Conservation (phyloP, 495 filamentous ascomycete species). For the Terfezia boudieri region DNA sequence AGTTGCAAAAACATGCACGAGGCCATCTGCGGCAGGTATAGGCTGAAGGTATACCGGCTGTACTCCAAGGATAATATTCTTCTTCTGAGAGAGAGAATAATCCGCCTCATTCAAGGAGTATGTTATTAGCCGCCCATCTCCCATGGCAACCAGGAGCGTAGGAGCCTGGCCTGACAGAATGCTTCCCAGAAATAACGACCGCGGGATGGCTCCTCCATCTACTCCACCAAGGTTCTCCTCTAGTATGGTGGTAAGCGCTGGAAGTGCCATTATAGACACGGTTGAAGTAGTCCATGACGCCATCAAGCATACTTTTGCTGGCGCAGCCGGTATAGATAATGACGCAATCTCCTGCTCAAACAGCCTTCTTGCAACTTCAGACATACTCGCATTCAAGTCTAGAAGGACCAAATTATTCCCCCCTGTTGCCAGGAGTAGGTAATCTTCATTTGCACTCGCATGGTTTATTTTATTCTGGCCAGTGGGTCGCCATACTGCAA, state of each 20-base stretch:
- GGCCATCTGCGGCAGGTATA: constrained; percentile 35
- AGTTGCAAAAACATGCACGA: constrained; percentile 74
- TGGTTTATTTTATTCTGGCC: constrained; percentile 43
- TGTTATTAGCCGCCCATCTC: constrained; percentile 76
- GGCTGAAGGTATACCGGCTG: constrained; percentile 59
- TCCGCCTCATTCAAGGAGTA: constrained; percentile 44
- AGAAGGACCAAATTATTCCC: constrained; percentile 46
- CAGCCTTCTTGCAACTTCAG: constrained; percentile 33
- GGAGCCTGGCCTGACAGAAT: constrained; percentile 35
- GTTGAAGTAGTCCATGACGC: constrained; percentile 66
- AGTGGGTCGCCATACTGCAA: constrained; percentile 44
- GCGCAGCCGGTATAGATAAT: constrained; percentile 35
- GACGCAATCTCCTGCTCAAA: constrained; percentile 56
- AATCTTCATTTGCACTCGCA: constrained; percentile 46
- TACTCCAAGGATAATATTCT: constrained; percentile 67
- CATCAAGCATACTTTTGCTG: constrained; percentile 38
- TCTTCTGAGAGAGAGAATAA: constrained; percentile 42
- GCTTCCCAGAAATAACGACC: constrained; percentile 56
- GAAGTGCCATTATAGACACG: constrained; percentile 45
- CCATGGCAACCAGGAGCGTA: constrained; percentile 79
- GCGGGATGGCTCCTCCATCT: constrained; percentile 46
- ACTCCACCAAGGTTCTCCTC: constrained; percentile 34
- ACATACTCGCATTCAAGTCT: constrained; percentile 35
- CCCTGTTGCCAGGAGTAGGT: constrained; percentile 48
- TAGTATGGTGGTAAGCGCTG: constrained; percentile 37